Percentiles rank a stretch among this genome's conserved stretches.
Evolutionary conservation across 805 yeast genomes (phyloP).

Genomic region (Cyberlindnera maclurae): DNA sequence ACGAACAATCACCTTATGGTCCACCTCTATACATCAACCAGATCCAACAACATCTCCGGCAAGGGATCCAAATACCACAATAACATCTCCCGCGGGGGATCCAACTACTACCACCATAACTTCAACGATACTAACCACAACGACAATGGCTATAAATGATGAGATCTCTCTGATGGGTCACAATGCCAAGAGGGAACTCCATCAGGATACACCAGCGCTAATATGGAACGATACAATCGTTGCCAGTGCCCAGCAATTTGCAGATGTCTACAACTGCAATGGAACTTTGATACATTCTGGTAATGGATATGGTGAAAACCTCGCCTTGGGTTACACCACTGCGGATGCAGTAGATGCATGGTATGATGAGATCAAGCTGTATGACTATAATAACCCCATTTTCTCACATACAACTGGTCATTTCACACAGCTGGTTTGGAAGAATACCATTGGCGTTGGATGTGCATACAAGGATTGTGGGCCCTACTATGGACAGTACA

Average conservation of each 20-base stretch:
- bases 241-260: constrained; percentile 48
- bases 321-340: constrained; percentile 63
- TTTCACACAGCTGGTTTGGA: constrained; percentile 80
- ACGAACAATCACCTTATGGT: constrained; percentile 7
- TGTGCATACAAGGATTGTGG: constrained; percentile 64
- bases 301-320: constrained; percentile 63
- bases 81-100: too few species aligned
- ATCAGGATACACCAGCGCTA: constrained; percentile 39
- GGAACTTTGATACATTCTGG: constrained; percentile 56
- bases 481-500: constrained; percentile 41
- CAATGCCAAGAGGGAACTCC: constrained; percentile 49
- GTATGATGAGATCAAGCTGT: constrained; percentile 57
- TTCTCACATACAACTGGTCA: constrained; percentile 55
- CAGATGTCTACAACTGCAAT: constrained; percentile 48
- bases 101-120: constrained; percentile 15
- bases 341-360: constrained; percentile 65
- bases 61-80: constrained; percentile 8
- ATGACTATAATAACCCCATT: constrained; percentile 43
- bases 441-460: constrained; percentile 50
- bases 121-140: constrained; percentile 10
- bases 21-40: constrained; percentile 2
- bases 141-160: constrained; percentile 6
- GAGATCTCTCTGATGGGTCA: constrained; percentile 29
- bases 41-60: neutral
- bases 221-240: constrained; percentile 51